Conservation (phyloP, 257 asterid genomes). For the Solanum neorickii region DNA sequence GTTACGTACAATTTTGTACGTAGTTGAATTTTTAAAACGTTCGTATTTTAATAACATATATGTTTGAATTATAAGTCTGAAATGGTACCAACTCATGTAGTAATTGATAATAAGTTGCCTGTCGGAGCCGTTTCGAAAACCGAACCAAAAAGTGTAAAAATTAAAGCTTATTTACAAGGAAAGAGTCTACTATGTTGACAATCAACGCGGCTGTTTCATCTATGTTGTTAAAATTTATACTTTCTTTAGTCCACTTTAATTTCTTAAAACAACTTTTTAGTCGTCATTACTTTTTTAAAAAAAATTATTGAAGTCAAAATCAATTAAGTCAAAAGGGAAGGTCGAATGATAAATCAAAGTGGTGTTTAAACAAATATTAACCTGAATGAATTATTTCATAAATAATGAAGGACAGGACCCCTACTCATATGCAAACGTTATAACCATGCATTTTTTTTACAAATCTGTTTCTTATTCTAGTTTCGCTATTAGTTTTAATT, state of each 20-base stretch:
- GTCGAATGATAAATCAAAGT: not conserved
- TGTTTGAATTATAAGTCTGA: not conserved
- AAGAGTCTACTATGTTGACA: not conserved
- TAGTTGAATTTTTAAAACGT: not conserved
- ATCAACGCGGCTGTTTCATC: not conserved
- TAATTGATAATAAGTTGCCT: not conserved
- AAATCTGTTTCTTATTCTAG: no score
- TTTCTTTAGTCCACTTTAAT: not conserved
- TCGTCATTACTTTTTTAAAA: not conserved
- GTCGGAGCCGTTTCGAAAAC: not conserved
- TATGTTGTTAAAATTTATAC: not conserved
- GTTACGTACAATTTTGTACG: not conserved
- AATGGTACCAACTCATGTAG: no score
- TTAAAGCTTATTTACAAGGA: not conserved
- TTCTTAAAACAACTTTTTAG: not conserved
- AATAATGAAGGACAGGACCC: not conserved
- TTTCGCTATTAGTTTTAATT: no score
- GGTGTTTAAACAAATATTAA: not conserved
- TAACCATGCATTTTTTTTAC: not conserved
- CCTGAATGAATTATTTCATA: not conserved
- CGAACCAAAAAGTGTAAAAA: not conserved
- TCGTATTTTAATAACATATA: not conserved
- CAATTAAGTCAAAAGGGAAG: not conserved
- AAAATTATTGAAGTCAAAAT: not conserved
- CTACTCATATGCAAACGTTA: not conserved